Conservation (phyloP, 495 filamentous ascomycete species). For the Cercophora newfieldiana region DNA sequence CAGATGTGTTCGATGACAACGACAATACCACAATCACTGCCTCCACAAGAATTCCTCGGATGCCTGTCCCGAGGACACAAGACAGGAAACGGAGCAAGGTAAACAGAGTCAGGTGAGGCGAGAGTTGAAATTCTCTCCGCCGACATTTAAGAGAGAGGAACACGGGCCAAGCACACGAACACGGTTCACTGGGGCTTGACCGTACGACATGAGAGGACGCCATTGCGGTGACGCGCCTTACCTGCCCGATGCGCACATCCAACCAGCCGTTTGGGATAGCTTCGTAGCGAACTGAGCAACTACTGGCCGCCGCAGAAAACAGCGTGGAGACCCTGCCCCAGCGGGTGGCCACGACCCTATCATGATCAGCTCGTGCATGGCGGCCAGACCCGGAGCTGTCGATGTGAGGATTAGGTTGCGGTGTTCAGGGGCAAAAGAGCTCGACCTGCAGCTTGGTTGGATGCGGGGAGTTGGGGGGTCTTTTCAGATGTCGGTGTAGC, state of each 20-base stretch:
- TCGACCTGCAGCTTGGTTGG: conserved; percentile 12
- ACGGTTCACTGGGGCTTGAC: neutral
- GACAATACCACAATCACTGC: neutral
- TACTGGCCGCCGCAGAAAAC: conserved; percentile 2
- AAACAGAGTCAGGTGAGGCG: neutral
- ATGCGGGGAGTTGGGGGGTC: conserved; percentile 1
- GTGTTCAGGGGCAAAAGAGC: conserved; percentile 13
- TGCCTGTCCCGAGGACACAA: neutral
- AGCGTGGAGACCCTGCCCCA: conserved; percentile 4
- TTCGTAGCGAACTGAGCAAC: conserved; percentile 13
- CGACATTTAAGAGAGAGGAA: neutral
- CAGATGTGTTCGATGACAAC: neutral
- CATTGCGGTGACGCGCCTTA: conserved; percentile 8
- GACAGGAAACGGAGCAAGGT: neutral
- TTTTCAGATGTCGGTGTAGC: conserved; percentile 7
- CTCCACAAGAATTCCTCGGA: neutral
- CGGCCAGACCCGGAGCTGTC: conserved; percentile 20
- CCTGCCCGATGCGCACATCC: conserved; percentile 17
- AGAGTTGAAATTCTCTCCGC: neutral
- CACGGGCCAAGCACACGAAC: neutral
- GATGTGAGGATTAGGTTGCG: conserved; percentile 10
- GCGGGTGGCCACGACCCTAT: conserved; percentile 17
- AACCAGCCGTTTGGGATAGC: conserved; percentile 22
- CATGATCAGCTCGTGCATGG: conserved; percentile 13
- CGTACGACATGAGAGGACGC: conserved; percentile 15